Base-by-base conservation (phyloP, 2,329 filamentous ascomycete genomes). In the Colletotrichum tabaci region DNA sequence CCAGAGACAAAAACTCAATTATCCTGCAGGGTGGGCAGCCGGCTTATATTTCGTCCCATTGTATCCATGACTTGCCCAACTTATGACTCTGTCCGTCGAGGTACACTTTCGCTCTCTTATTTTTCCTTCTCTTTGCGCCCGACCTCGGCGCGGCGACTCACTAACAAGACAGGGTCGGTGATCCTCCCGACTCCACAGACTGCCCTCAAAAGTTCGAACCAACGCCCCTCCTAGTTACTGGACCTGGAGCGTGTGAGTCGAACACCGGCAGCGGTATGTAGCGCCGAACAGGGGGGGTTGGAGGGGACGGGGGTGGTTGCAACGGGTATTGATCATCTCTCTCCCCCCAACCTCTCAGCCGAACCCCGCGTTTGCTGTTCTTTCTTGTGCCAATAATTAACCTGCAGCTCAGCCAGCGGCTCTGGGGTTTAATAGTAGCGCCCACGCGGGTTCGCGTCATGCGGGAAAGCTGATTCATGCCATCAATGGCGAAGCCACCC, bases 1-100 rank as follows among this genome's bases (percentile, higher is more conserved):
- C 18, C 16, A 46, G 63, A 16, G 35, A 35, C 30, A 35, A 16
- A 53, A 38, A 7, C 9, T 4, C 52, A 46, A 38, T 16, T 38
- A 60, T 60, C 46, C 30, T 26, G 35, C 65, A 60, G 68, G 68
- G 68, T 63, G n/a, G 30, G 52, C 58, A 23, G 50, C 21, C 65
- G 18, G 68, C 57, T 68, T 71, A 68, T 71, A 71, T 71, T 71
- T 53, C 68, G 58, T 63, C 52, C 30, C 35, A 38, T n/a, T 35
- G 30, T 47, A 42, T 66, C 16, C 42, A 15, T 1, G 4, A 12
- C 40, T 35, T 9, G 12, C 26, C 42, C 15, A 46, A 46, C 21
- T 44, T 42, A 7, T 52, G 23, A 9, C 52, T 55, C 26, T 13
- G 42, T 42, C n/a, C 8, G 40, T n/a, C 44, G 49, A 61, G 58